phyloP scores from a whole-genome alignment of 73 alveolate species.

The Symbiodinium natans region DNA sequence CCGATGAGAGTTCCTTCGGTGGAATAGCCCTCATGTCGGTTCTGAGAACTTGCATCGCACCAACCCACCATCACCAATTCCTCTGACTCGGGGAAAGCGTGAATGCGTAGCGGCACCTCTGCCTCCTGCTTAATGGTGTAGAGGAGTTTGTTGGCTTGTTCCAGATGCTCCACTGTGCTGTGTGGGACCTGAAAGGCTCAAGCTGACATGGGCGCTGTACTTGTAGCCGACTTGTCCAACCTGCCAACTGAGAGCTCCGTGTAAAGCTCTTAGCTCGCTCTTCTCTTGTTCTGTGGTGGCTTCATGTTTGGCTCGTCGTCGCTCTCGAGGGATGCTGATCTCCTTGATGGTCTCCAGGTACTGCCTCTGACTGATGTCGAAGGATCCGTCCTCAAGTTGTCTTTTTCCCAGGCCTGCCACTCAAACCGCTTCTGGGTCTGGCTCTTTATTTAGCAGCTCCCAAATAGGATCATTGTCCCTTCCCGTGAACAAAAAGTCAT shows the following conservation, averaged over 20 bases:
- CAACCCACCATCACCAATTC: not conserved
- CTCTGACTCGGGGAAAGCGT: not conserved
- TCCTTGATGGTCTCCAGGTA: not conserved
- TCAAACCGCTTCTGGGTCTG: not conserved
- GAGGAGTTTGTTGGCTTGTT: not conserved
- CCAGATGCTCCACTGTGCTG: not conserved
- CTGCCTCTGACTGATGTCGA: not conserved
- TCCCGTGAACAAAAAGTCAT: constrained; percentile 21
- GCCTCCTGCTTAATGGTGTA: not conserved
- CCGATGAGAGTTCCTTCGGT: not conserved
- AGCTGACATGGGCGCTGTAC: not conserved
- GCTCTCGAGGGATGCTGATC: not conserved
- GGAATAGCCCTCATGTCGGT: not conserved
- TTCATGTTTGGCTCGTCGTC: not conserved
- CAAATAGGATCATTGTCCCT: not conserved
- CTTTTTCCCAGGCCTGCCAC: constrained; percentile 37
- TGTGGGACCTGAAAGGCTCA: not conserved
- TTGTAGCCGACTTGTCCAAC: constrained; percentile 15
- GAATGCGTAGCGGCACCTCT: not conserved
- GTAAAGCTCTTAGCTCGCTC: not conserved
- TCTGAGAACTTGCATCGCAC: not conserved
- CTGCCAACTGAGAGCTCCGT: constrained; percentile 41
- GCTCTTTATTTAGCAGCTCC: not conserved
- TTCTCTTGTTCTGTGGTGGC: not conserved
- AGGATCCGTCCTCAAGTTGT: not conserved